phyloP scores from a whole-genome alignment of 2,329 filamentous ascomycete genomes.

The Thielaviopsis musarum region DNA sequence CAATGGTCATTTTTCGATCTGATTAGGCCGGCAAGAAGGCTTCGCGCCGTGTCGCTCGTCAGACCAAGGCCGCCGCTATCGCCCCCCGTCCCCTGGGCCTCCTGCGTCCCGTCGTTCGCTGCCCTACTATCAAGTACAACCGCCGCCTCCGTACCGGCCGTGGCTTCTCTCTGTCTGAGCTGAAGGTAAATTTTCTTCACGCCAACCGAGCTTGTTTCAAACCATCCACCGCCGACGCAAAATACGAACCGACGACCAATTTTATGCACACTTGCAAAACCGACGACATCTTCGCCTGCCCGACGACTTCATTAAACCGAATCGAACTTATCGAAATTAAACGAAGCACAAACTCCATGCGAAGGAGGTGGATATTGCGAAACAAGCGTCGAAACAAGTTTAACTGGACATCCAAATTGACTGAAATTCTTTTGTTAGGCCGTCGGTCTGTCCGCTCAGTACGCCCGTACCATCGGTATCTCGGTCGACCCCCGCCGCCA shows the following conservation, averaged over 20 bases:
- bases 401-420: constrained; percentile 19
- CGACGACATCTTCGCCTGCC: background rate
- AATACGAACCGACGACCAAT: background rate
- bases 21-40: constrained; percentile 84
- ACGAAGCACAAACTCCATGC: background rate
- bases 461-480: constrained; percentile 93
- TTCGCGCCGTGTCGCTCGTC: constrained; percentile 76
- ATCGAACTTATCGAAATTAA: too few relatives aligned
- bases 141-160: constrained; percentile 89
- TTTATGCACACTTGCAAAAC: background rate
- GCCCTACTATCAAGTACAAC: constrained; percentile 99
- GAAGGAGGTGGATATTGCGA: background rate
- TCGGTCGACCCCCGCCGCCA: constrained; percentile 88
- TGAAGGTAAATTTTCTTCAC: constrained; percentile 59
- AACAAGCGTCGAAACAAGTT: constrained; percentile 5
- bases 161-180: constrained; percentile 92
- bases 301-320: too few relatives aligned
- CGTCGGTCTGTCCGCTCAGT: constrained; percentile 85
- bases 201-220: background rate
- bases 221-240: background rate
- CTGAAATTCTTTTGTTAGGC: constrained; percentile 39
- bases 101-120: constrained; percentile 89
- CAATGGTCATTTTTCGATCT: constrained; percentile 14
- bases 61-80: constrained; percentile 85
- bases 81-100: constrained; percentile 96